Evolutionary conservation across 179 eudicot species (phyloP), one percentile per base, ranked within the genome.

Genomic region (Pouteria campechiana): DNA sequence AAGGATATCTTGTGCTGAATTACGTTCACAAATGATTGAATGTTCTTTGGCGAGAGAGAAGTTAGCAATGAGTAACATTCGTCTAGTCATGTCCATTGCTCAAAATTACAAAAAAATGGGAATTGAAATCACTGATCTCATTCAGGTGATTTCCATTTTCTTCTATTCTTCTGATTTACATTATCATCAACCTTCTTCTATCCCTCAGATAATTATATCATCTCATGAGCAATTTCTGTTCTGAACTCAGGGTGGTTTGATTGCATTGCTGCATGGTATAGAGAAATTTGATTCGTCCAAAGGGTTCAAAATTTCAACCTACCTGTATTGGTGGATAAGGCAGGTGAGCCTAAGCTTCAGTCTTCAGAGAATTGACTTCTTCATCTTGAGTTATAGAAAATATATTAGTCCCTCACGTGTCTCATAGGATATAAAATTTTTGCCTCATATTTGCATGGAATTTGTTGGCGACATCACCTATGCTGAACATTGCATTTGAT

Each of bases 261-360:
- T 89, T 63, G 97, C 95, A 56, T 72, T 89, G 36, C 89, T 78
- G 18, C 72, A 95, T 11, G 97, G 97, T 41, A 89, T 89, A 46
- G 93, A 89, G 81, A 89, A 85, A 66, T 89, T 71, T 69, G 95
- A 89, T 73, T 70, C 95, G 30, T 85, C 97, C 6, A 89, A 82
- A 68, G 95, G 97, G 28, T 86, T 72, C 63, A 89, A 72, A 63
- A 78, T 89, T 60, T 89, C 97, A 32, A 89, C 97, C n/a, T 89
- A 89, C 44, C 93, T 85, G 12, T 89, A 89, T 63, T 90, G 98
- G 98, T 90, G 98, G 98, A 90, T 90, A 48, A 83, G 96, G 37
- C 98, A 86, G 78, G 98, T 89, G 56, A 54, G 76, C 41, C 41
- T 35, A 11, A 20, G 20, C 22, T 40, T 14, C 2, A 25, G 46